A percentile compares a stretch with the other conserved stretches of the same genome.
Conservation (phyloP, 1,284 basidiomycete genomes). For the Pascua guehoae region DNA sequence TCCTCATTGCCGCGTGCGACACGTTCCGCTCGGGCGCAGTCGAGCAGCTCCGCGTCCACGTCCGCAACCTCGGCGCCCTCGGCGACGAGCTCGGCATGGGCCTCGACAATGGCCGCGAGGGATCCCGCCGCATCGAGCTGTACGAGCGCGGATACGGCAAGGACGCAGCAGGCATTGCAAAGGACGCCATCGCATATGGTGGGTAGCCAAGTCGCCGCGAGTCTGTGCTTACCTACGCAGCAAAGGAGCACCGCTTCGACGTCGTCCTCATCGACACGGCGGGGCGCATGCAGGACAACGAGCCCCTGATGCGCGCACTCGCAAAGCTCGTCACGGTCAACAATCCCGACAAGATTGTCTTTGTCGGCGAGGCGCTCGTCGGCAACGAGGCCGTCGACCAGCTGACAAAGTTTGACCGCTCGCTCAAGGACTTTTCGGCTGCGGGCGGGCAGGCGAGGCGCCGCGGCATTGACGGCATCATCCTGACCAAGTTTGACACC, state of each 20-base stretch:
- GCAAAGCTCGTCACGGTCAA: constrained; percentile 92
- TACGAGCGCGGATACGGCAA: constrained; percentile 98
- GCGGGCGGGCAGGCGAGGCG: constrained; percentile 43
- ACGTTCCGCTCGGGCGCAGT: constrained; percentile 98
- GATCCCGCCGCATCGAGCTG: constrained; percentile 61
- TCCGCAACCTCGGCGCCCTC: constrained; percentile 87
- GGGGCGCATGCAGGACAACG: constrained; percentile 98
- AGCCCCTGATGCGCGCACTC: constrained; percentile 97
- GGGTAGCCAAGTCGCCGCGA: too few relatives aligned
- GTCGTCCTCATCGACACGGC: constrained; percentile 95
- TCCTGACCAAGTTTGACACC: constrained; percentile 96
- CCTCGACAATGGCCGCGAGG: constrained; percentile 7
- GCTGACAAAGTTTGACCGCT: constrained; percentile 86
- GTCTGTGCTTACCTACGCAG: constrained; percentile 55
- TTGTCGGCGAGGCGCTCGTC: constrained; percentile 92
- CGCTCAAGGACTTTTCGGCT: constrained; percentile 71
- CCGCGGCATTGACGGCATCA: constrained; percentile 91
- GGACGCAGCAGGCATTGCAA: constrained; percentile 95
- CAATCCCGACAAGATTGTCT: constrained; percentile 90
- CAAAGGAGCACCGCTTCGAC: constrained; percentile 80
- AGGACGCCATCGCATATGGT: constrained; percentile 89
- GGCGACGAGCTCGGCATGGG: constrained; percentile 61
- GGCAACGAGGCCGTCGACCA: constrained; percentile 97
- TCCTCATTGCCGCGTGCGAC: constrained; percentile 97
- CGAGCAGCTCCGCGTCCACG: constrained; percentile 94